Conservation (phyloP, 179 eudicot genomes). For the Heliamphora pulchella region DNA sequence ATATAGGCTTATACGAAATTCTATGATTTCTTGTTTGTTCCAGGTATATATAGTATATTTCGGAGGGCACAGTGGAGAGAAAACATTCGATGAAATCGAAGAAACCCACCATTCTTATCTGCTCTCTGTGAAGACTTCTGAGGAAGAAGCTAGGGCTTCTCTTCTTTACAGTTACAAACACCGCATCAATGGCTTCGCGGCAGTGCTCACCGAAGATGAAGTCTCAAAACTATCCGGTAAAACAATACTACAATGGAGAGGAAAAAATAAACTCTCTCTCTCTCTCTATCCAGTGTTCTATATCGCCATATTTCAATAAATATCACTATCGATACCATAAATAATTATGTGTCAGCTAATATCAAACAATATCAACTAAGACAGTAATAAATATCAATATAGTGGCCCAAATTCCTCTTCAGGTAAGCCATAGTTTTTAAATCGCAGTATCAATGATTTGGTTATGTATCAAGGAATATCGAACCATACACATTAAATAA, state of each 20-base stretch:
- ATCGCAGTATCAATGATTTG: too few species aligned
- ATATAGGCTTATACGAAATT: neutral
- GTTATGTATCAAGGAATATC: too few species aligned
- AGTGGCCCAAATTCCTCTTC: too few species aligned
- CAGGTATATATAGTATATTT: slow-evolving; percentile 26
- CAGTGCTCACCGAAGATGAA: slow-evolving; percentile 58
- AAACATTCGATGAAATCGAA: slow-evolving; percentile 34
- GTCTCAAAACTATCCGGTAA: slow-evolving; percentile 66
- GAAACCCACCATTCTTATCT: slow-evolving; percentile 57
- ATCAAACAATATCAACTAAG: too few species aligned
- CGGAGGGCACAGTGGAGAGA: slow-evolving; percentile 26
- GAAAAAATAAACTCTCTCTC: neutral
- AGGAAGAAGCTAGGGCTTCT: slow-evolving; percentile 62
- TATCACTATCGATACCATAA: too few species aligned
- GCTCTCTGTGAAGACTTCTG: slow-evolving; percentile 49
- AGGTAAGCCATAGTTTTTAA: too few species aligned
- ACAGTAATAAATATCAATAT: too few species aligned
- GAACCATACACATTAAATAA: too few species aligned
- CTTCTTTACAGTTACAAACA: slow-evolving; percentile 77
- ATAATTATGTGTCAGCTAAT: too few species aligned
- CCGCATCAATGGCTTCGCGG: slow-evolving; percentile 80
- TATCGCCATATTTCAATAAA: too few species aligned
- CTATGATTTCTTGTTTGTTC: neutral
- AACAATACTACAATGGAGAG: neutral
- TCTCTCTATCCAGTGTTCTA: too few species aligned